Evolutionary conservation across 352 stramenopile species (phyloP).

Genomic region (Globisporangium abappressorium): DNA sequence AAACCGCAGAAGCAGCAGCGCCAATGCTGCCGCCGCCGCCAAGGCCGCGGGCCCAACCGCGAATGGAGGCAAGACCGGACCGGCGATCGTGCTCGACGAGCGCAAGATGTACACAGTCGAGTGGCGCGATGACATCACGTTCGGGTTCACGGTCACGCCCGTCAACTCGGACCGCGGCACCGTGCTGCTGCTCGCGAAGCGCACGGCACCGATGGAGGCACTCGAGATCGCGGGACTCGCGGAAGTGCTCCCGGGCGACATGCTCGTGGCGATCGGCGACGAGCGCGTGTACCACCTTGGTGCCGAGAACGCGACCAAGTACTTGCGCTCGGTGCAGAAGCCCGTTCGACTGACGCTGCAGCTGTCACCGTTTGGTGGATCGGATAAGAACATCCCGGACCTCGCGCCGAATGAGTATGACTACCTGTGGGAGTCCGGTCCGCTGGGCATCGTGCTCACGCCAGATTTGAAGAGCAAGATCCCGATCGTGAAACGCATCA

Average conservation of each 20-base stretch:
- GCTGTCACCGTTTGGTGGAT: slow-evolving; percentile 51
- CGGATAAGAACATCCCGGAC: slow-evolving; percentile 45
- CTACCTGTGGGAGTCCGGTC: slow-evolving; percentile 70
- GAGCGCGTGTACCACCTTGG: slow-evolving; percentile 78
- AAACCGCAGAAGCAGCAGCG: slow-evolving; percentile 15
- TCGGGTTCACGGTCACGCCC: slow-evolving; percentile 71
- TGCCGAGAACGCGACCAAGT: slow-evolving; percentile 54
- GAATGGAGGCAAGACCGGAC: slow-evolving; percentile 16
- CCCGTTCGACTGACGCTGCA: slow-evolving; percentile 70
- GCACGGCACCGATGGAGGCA: slow-evolving; percentile 33
- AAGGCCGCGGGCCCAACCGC: not conserved
- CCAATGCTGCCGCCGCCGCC: slow-evolving; percentile 1
- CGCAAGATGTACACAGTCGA: slow-evolving; percentile 76
- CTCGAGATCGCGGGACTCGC: slow-evolving; percentile 45
- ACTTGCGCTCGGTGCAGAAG: slow-evolving; percentile 63
- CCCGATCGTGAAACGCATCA: slow-evolving; percentile 77
- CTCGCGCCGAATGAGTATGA: slow-evolving; percentile 78
- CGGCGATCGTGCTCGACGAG: slow-evolving; percentile 53
- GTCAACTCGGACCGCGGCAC: slow-evolving; percentile 68
- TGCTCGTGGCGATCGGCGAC: slow-evolving; percentile 72
- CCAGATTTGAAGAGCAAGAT: slow-evolving; percentile 64
- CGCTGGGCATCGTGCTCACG: slow-evolving; percentile 71
- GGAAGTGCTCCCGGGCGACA: slow-evolving; percentile 70
- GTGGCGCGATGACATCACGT: slow-evolving; percentile 55
- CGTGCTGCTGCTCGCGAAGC: slow-evolving; percentile 55